Evolutionary conservation across 192 early-diverging fungal species (phyloP).

Genomic region (Jimgerdemannia lactiflua): DNA sequence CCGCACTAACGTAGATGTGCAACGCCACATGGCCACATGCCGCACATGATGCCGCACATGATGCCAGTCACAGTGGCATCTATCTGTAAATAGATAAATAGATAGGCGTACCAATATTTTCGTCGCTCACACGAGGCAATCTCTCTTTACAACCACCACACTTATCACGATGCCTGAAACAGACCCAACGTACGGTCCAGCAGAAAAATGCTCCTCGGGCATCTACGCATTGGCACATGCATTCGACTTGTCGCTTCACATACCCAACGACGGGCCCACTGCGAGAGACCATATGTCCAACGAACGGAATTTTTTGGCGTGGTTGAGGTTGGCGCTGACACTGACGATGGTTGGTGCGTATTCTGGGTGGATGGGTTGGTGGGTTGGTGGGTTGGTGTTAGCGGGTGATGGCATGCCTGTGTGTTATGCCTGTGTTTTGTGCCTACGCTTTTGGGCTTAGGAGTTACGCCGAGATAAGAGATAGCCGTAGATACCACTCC

Average conservation of each 20-base stretch:
- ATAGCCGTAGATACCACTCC: too few species aligned
- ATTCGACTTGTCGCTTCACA: background rate
- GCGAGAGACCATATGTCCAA: slow-evolving; percentile 35
- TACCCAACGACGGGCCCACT: slow-evolving; percentile 12
- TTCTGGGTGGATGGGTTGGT: background rate
- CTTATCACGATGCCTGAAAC: background rate
- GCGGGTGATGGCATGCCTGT: background rate
- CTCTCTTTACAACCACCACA: too few species aligned
- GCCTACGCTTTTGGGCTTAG: too few species aligned
- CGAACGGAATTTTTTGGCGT: slow-evolving; percentile 29
- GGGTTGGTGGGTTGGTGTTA: background rate
- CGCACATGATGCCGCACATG: too few species aligned
- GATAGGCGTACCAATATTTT: too few species aligned
- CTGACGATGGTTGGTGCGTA: slow-evolving; percentile 27
- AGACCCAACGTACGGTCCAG: background rate
- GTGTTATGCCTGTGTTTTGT: too few species aligned
- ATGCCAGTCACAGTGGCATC: too few species aligned
- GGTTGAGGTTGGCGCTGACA: slow-evolving; percentile 25
- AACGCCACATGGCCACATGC: too few species aligned
- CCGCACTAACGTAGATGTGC: too few species aligned
- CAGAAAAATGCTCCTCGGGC: background rate
- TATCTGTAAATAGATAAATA: too few species aligned
- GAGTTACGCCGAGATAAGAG: too few species aligned
- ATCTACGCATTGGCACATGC: background rate
- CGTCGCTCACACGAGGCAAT: too few species aligned